Evolutionary conservation across 1,284 basidiomycete genomes (phyloP).

Genomic region (Fomes fomentarius): DNA sequence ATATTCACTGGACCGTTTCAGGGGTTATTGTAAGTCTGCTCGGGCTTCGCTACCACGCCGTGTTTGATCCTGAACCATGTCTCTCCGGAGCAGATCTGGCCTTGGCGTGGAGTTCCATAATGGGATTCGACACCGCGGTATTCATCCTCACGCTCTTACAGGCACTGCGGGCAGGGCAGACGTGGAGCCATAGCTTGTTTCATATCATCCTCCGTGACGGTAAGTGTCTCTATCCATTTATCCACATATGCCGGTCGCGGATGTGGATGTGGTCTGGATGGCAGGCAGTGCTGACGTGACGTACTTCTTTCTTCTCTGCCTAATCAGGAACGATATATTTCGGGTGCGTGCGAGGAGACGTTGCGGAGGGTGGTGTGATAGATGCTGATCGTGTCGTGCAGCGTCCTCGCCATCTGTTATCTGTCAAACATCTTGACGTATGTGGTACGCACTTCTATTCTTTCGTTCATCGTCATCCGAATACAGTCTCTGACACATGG

Average conservation of each 20-base stretch:
- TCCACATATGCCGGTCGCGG: too few relatives aligned
- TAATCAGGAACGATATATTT: conserved; percentile 12
- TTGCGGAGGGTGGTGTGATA: too few relatives aligned
- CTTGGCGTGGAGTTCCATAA: conserved; percentile 10
- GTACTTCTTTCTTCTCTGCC: too few relatives aligned
- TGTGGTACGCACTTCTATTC: not conserved
- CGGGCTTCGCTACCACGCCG: too few relatives aligned
- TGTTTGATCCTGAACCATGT: too few relatives aligned
- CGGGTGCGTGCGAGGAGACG: conserved; percentile 7
- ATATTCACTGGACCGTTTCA: not conserved
- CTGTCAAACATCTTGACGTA: conserved; percentile 9
- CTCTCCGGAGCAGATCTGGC: conserved; percentile 4
- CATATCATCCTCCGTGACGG: conserved; percentile 11
- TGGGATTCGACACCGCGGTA: conserved; percentile 6
- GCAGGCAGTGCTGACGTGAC: too few relatives aligned
- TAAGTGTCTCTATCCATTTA: not conserved
- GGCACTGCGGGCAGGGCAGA: conserved; percentile 1
- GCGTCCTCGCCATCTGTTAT: conserved; percentile 9
- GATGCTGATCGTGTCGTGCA: not conserved
- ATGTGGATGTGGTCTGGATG: too few relatives aligned
- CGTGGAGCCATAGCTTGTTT: conserved; percentile 7
- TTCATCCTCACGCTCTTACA: conserved; percentile 8
- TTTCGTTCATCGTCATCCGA: not conserved
- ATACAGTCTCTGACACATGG: not conserved
- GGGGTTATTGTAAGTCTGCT: conserved; percentile 9